Evolutionary conservation across 768 basidiomycete genomes (phyloP).

Genomic region (Boletus sensibilis): DNA sequence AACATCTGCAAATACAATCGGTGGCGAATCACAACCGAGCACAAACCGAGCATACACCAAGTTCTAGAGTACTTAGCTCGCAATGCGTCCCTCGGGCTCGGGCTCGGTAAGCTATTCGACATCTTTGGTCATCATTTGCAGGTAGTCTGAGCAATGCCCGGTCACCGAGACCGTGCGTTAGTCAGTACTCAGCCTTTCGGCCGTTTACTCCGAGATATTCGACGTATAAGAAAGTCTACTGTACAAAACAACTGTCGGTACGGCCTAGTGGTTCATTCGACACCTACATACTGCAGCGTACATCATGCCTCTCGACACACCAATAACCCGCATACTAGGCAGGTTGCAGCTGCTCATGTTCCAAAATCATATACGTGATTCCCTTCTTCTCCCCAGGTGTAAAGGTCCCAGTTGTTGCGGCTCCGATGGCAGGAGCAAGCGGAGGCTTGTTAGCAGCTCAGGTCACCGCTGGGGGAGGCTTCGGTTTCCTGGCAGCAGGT

Average conservation of each 20-base stretch:
- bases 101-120: background rate
- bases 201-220: background rate
- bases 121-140: background rate
- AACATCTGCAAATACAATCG: constrained; percentile 35
- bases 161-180: background rate
- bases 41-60: no score
- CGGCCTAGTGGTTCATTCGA: no score
- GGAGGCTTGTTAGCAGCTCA: constrained; percentile 61
- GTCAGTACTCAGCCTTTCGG: background rate
- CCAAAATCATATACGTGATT: background rate
- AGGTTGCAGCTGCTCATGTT: constrained; percentile 15
- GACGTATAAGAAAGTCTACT: no score
- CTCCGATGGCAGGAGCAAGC: constrained; percentile 71
- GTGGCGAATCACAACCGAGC: background rate
- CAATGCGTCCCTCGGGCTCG: background rate
- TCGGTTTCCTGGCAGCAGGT: constrained; percentile 75
- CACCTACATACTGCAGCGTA: background rate
- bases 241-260: background rate
- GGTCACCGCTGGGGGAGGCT: constrained; percentile 67
- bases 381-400: constrained; percentile 40
- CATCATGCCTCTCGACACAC: constrained; percentile 33
- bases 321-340: constrained; percentile 54
- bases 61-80: no score
- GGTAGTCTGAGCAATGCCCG: background rate
- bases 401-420: constrained; percentile 57